phyloP scores from a whole-genome alignment of 2,329 filamentous ascomycete species.

The Alternaria metachromatica region DNA sequence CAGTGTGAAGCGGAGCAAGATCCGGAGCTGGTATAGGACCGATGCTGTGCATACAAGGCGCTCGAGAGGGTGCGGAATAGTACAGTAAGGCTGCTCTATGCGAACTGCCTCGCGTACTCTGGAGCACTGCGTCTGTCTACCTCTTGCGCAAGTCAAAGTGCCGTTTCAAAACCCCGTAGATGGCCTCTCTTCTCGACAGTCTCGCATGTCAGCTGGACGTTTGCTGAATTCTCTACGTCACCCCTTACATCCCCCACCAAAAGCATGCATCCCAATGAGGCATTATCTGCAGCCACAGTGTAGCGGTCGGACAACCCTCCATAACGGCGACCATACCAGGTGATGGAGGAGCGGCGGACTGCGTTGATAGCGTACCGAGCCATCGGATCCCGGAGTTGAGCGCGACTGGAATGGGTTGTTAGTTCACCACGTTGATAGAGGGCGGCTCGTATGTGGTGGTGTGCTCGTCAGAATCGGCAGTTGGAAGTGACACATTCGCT shows the following conservation, averaged over 20 bases:
- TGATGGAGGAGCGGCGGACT: constrained; percentile 1
- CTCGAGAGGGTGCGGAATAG: neutral
- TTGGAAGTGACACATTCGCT: neutral
- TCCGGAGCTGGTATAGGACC: constrained; percentile 7
- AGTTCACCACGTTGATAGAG: neutral
- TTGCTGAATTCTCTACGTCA: neutral
- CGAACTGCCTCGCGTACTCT: constrained; percentile 3
- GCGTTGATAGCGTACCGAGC: constrained; percentile 9
- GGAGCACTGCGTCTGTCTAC: neutral
- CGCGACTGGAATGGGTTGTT: constrained; percentile 8
- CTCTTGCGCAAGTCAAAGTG: neutral
- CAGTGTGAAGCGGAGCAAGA: neutral
- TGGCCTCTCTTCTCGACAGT: neutral
- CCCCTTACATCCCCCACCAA: neutral
- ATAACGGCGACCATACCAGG: neutral
- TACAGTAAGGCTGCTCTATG: constrained; percentile 1
- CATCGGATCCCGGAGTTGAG: constrained; percentile 19
- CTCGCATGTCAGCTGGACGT: neutral
- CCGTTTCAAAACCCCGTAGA: neutral
- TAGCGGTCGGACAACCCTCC: neutral
- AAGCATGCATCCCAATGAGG: neutral
- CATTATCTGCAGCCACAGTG: constrained; percentile 9
- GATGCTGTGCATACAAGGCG: neutral
- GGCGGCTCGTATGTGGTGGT: neutral
- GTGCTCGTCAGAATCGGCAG: constrained; percentile 5